Conservation (phyloP, 805 yeast genomes). For the Candida sithepensis region DNA sequence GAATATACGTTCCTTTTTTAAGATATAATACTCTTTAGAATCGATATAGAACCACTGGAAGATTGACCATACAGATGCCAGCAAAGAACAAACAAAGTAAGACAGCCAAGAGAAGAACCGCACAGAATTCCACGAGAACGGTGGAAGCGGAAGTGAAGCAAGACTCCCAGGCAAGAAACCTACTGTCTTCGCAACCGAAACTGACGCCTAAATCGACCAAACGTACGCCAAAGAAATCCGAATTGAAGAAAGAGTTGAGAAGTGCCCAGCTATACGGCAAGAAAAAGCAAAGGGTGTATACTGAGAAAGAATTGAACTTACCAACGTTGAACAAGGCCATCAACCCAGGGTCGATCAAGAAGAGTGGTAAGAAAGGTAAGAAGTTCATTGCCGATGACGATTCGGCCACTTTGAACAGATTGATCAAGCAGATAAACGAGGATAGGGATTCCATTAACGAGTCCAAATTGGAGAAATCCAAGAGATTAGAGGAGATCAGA, state of each 20-base stretch:
- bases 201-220: conserved; percentile 56
- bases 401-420: conserved; percentile 54
- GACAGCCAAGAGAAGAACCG: conserved; percentile 51
- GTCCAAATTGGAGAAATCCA: conserved; percentile 85
- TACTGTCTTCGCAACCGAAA: conserved; percentile 55
- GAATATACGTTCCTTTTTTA: too few species aligned
- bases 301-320: conserved; percentile 74
- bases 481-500: conserved; percentile 85
- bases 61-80: conserved; percentile 18
- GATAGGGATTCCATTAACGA: conserved; percentile 74
- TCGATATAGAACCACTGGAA: not conserved
- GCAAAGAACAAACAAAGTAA: conserved; percentile 44
- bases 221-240: conserved; percentile 44
- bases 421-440: conserved; percentile 80
- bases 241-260: conserved; percentile 64
- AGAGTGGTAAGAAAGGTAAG: conserved; percentile 84
- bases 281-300: conserved; percentile 51
- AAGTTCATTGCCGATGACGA: conserved; percentile 73
- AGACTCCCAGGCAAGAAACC: conserved; percentile 68
- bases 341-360: conserved; percentile 74
- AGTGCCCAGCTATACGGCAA: conserved; percentile 66
- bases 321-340: conserved; percentile 82
- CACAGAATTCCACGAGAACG: conserved; percentile 51
- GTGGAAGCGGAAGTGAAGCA: conserved; percentile 64
- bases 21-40: too few species aligned